Evolutionary conservation across 805 yeast genomes (phyloP).

Genomic region (Monosporozyma aquatica): DNA sequence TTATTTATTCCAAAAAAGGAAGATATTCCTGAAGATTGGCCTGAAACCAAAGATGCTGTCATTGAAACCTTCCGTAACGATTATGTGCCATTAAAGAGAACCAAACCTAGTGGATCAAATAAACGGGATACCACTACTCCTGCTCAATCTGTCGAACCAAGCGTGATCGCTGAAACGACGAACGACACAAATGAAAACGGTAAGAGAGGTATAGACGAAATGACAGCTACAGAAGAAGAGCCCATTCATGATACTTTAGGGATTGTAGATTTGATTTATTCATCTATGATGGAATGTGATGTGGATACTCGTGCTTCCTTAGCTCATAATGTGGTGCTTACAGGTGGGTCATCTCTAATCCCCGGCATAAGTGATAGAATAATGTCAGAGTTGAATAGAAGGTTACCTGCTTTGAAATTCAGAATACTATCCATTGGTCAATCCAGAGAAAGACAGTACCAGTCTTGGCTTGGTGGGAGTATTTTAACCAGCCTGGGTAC

Average conservation of each 20-base stretch:
- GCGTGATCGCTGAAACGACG: constrained; percentile 10
- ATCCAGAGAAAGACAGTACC: constrained; percentile 63
- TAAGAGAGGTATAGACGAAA: constrained; percentile 23
- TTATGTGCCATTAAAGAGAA: constrained; percentile 65
- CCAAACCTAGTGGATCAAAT: constrained; percentile 24
- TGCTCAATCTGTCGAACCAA: constrained; percentile 16
- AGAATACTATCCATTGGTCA: constrained; percentile 77
- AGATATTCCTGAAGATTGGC: constrained; percentile 30
- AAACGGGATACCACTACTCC: constrained; percentile 28
- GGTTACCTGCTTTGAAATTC: constrained; percentile 78
- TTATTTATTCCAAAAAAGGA: constrained; percentile 54
- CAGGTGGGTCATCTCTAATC: constrained; percentile 73
- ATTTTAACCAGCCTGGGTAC: constrained; percentile 83
- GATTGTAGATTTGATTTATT: constrained; percentile 51
- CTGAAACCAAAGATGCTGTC: constrained; percentile 44
- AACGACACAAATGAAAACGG: constrained; percentile 22
- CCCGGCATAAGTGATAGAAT: constrained; percentile 77
- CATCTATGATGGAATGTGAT: constrained; percentile 50
- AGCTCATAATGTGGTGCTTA: constrained; percentile 80
- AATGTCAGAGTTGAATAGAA: constrained; percentile 54
- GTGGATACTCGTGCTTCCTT: constrained; percentile 76
- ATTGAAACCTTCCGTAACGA: constrained; percentile 48
- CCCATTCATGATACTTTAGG: constrained; percentile 32
- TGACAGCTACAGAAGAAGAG: constrained; percentile 5
- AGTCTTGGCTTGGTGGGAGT: constrained; percentile 90